These are phyloP conservation scores for Quercus tomentella DNA, from an alignment of 331 rosid genomes.

Conservation along the genomic window DNA sequence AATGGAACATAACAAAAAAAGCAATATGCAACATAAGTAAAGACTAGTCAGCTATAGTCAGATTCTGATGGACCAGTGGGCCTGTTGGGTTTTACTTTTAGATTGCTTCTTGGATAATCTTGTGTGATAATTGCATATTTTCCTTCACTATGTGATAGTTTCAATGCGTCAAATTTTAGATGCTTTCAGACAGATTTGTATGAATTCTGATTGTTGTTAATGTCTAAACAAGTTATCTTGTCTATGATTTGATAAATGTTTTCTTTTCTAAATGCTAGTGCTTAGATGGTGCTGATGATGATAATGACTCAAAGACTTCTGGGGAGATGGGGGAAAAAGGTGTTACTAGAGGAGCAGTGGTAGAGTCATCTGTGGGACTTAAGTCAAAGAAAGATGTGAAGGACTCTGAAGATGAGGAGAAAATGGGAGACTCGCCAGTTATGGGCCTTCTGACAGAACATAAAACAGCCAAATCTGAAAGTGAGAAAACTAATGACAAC, in stretches of 20 bases:
- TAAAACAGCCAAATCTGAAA: slow-evolving; percentile 36
- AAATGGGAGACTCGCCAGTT: slow-evolving; percentile 78
- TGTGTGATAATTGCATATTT: not conserved
- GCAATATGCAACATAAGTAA: not conserved
- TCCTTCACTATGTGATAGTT: not conserved
- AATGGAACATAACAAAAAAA: no score
- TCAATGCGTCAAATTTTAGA: not conserved
- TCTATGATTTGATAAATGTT: not conserved
- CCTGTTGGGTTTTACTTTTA: not conserved
- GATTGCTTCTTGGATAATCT: not conserved
- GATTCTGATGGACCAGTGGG: not conserved
- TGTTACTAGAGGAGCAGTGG: slow-evolving; percentile 34
- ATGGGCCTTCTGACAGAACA: slow-evolving; percentile 57
- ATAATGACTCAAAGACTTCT: slow-evolving; percentile 40
- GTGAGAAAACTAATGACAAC: slow-evolving; percentile 37
- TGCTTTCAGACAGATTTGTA: not conserved
- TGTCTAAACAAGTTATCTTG: not conserved
- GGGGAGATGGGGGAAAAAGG: slow-evolving; percentile 47
- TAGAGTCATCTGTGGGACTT: slow-evolving; percentile 38
- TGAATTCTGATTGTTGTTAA: not conserved
- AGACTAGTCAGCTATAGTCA: not conserved
- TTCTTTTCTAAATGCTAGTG: slow-evolving; percentile 42
- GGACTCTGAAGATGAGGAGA: slow-evolving; percentile 55
- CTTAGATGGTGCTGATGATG: slow-evolving; percentile 60
- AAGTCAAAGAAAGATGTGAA: slow-evolving; percentile 44